A percentile compares a stretch with the other conserved stretches of the same genome.
Conservation (phyloP, 2,329 filamentous ascomycete species). For the Colletotrichum orbiculare region DNA sequence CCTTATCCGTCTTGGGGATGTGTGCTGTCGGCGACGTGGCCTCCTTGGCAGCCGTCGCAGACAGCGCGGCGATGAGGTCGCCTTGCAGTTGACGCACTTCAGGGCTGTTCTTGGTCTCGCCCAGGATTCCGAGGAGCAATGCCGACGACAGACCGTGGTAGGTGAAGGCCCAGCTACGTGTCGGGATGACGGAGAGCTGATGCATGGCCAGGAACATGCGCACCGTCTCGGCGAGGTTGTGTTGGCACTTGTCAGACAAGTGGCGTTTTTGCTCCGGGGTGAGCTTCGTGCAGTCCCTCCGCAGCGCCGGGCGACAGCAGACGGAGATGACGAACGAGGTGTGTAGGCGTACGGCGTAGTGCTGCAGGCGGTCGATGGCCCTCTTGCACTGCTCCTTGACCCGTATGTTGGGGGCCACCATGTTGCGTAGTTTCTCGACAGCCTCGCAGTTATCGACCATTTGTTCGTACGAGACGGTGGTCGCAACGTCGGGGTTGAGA, state of each 20-base stretch:
- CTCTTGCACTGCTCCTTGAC: slow-evolving; percentile 73
- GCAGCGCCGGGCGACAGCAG: slow-evolving; percentile 71
- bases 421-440: slow-evolving; percentile 62
- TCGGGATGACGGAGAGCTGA: slow-evolving; percentile 73
- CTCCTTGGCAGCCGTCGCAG: slow-evolving; percentile 73
- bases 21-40: slow-evolving; percentile 63
- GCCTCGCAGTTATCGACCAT: slow-evolving; percentile 69
- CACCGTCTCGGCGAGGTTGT: slow-evolving; percentile 72
- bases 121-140: slow-evolving; percentile 70
- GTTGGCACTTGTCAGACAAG: slow-evolving; percentile 69
- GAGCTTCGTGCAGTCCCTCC: slow-evolving; percentile 63
- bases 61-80: slow-evolving; percentile 71
- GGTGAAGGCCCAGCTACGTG: slow-evolving; percentile 75
- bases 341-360: slow-evolving; percentile 73
- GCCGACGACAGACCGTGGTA: slow-evolving; percentile 75
- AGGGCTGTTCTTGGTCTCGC: slow-evolving; percentile 71
- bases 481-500: slow-evolving; percentile 65
- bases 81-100: slow-evolving; percentile 73
- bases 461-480: slow-evolving; percentile 61
- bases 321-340: slow-evolving; percentile 74
- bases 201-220: slow-evolving; percentile 78
- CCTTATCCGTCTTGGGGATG: slow-evolving; percentile 66
- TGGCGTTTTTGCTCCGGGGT: slow-evolving; percentile 63
- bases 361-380: slow-evolving; percentile 70
- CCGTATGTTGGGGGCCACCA: slow-evolving; percentile 63